Evolutionary conservation across 805 yeast species (phyloP).

Genomic region (Schwanniomyces sp.): DNA sequence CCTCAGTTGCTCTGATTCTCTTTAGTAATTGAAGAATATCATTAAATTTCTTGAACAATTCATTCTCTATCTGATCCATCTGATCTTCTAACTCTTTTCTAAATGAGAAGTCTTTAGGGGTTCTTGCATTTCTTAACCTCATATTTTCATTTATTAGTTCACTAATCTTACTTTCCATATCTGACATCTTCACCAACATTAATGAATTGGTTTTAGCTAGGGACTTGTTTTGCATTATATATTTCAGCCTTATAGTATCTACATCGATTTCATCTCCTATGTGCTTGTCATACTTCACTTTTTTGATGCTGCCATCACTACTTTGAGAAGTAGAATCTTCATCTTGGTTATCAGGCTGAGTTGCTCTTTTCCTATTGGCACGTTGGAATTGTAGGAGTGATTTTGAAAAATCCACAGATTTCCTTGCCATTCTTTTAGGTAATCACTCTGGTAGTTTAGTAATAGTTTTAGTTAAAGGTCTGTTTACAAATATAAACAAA

Average conservation of each 20-base stretch:
- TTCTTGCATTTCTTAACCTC: constrained; percentile 34
- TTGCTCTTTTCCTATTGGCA: background rate
- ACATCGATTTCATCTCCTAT: constrained; percentile 3
- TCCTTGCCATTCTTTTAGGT: constrained; percentile 6
- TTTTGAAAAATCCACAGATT: constrained; percentile 7
- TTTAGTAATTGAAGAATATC: constrained; percentile 46
- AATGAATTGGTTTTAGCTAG: constrained; percentile 59
- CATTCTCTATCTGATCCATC: constrained; percentile 39
- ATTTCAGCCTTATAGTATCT: constrained; percentile 28
- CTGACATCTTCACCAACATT: constrained; percentile 50
- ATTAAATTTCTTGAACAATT: constrained; percentile 40
- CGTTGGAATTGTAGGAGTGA: constrained; percentile 7
- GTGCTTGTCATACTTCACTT: background rate
- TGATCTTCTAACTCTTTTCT: constrained; percentile 36
- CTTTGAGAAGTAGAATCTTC: background rate
- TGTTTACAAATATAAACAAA: constrained; percentile 5
- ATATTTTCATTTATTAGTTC: constrained; percentile 53
- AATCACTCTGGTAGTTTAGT: background rate
- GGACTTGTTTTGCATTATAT: constrained; percentile 51
- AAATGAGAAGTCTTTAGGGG: constrained; percentile 23
- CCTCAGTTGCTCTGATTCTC: constrained; percentile 41
- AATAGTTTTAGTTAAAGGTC: too few species aligned
- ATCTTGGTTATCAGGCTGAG: background rate
- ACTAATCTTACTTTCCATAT: constrained; percentile 51
- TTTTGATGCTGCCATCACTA: constrained; percentile 1